Evolutionary conservation across 2,329 filamentous ascomycete species (phyloP).

Genomic region (Orbilia blumenaviensis): DNA sequence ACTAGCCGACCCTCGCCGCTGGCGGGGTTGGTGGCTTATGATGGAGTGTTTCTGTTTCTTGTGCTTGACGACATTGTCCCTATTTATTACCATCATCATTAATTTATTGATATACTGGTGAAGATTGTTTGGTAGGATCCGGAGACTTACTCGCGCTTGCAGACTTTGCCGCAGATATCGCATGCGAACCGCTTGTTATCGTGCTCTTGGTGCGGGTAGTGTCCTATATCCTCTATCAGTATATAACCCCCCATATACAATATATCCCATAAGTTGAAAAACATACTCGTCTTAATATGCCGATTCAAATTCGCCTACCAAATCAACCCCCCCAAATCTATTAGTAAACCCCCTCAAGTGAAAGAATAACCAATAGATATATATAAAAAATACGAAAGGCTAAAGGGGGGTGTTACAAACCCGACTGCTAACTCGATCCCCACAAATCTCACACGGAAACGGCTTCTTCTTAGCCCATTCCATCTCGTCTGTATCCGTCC

Average conservation of each 20-base stretch:
- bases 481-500: constrained; percentile 57
- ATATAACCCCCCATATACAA: neutral
- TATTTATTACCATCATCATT: neutral
- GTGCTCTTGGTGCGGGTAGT: constrained; percentile 51
- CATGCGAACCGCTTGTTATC: constrained; percentile 53
- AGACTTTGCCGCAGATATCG: constrained; percentile 54
- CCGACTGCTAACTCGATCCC: constrained; percentile 56
- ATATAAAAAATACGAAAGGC: neutral
- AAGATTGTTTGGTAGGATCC: too few relatives aligned
- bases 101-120: neutral
- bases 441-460: constrained; percentile 57
- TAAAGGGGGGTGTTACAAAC: too few relatives aligned
- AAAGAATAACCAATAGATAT: neutral
- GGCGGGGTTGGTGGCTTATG: constrained; percentile 48
- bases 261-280: neutral
- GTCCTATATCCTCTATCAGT: constrained; percentile 18
- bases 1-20: constrained; percentile 35
- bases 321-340: neutral
- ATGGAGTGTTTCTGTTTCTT: constrained; percentile 57
- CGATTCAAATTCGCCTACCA: constrained; percentile 48
- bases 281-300: constrained; percentile 52
- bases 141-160: constrained; percentile 45
- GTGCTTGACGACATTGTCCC: constrained; percentile 58
- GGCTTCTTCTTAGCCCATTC: constrained; percentile 57
- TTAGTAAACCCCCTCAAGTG: neutral